These are phyloP conservation scores for Chlorella sp. DNA, from an alignment of 139 green algal genomes.

Conservation along the genomic window DNA sequence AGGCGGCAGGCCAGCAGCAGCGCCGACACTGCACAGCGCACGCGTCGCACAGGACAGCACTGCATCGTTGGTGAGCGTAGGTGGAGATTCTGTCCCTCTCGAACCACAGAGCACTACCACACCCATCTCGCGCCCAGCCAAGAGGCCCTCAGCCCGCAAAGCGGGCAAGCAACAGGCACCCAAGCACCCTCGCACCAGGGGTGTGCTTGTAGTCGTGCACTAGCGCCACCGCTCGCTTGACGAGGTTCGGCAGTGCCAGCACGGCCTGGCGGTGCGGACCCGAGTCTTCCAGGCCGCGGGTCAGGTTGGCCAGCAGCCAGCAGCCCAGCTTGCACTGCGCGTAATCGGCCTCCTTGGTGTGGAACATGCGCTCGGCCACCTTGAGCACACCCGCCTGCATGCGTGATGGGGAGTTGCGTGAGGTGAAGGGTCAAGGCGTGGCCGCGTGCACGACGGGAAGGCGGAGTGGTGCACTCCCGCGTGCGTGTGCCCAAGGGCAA, in stretches of 20 bases:
- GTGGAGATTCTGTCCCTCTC: too few relatives aligned
- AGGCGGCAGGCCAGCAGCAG: too few relatives aligned
- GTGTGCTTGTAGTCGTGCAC: not conserved
- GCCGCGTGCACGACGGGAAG: not conserved
- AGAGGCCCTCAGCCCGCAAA: too few relatives aligned
- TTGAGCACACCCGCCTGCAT: not conserved
- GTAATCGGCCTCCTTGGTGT: not conserved
- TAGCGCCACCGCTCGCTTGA: not conserved
- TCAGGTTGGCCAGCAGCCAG: slow-evolving; percentile 9
- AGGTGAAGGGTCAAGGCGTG: not conserved
- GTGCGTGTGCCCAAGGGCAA: too few relatives aligned
- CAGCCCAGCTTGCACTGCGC: slow-evolving; percentile 3
- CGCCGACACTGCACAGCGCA: too few relatives aligned
- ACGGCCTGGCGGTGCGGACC: not conserved
- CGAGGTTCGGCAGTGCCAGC: not conserved
- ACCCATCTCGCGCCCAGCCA: too few relatives aligned
- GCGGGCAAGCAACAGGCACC: too few relatives aligned
- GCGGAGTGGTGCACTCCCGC: too few relatives aligned
- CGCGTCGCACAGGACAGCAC: too few relatives aligned
- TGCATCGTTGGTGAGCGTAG: too few relatives aligned
- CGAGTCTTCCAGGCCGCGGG: not conserved
- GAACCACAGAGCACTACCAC: too few relatives aligned
- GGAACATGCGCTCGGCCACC: not conserved
- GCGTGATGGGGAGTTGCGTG: not conserved
- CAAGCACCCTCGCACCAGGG: too few relatives aligned